A percentile compares a stretch with the other conserved stretches of the same genome.
Conservation (phyloP, 2,329 filamentous ascomycete species). For the Fusarium sp. region DNA sequence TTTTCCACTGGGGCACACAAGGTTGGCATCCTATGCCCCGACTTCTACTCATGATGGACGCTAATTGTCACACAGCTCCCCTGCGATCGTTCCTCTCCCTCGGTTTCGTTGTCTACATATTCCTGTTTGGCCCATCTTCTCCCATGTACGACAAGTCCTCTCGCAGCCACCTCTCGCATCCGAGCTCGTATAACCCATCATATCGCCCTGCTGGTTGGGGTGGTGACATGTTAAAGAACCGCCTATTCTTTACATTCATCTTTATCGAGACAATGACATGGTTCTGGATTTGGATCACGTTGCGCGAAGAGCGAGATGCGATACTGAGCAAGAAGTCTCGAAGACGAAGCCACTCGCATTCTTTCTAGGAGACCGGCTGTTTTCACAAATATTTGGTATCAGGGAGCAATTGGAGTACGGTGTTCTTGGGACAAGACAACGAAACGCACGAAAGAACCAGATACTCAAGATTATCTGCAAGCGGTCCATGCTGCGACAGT, state of each 20-base stretch:
- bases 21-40: conserved; percentile 58
- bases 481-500: too few species aligned
- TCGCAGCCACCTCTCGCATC: conserved; percentile 34
- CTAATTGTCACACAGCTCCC: conserved; percentile 58
- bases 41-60: conserved; percentile 24
- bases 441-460: neutral
- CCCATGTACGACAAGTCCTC: conserved; percentile 54
- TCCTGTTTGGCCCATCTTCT: conserved; percentile 65
- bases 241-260: conserved; percentile 83
- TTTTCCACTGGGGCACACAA: conserved; percentile 74
- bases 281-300: conserved; percentile 84
- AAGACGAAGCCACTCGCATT: conserved; percentile 39
- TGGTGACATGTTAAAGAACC: conserved; percentile 80
- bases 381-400: neutral
- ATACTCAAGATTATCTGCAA: neutral
- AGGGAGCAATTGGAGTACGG: neutral
- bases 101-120: conserved; percentile 70
- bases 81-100: conserved; percentile 74
- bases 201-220: conserved; percentile 58
- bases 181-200: conserved; percentile 47
- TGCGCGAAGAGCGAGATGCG: conserved; percentile 70
- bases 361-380: conserved; percentile 1
- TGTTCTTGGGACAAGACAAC: neutral
- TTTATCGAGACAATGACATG: conserved; percentile 86
- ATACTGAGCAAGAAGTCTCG: conserved; percentile 53